phyloP scores from a whole-genome alignment of 2,329 filamentous ascomycete genomes.

The Aspergillus sp. region DNA sequence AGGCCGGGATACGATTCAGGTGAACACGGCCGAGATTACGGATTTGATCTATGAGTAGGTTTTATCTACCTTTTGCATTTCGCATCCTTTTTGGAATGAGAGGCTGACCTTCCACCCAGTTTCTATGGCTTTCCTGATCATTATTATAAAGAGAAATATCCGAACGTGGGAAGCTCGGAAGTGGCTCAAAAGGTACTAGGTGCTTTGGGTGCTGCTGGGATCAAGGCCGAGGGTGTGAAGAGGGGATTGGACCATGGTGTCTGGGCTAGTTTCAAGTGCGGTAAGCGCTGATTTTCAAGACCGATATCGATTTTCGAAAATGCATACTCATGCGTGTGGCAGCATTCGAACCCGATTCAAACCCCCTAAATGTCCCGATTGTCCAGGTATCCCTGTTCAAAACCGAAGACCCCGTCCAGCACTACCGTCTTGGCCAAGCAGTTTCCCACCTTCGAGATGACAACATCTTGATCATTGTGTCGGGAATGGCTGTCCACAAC shows the following conservation, averaged over 20 bases:
- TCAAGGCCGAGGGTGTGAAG: constrained; percentile 51
- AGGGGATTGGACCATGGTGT: constrained; percentile 68
- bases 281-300: constrained; percentile 24
- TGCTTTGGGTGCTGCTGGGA: constrained; percentile 49
- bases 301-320: not conserved
- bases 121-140: constrained; percentile 65
- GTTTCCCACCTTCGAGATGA: constrained; percentile 59
- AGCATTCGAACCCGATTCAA: constrained; percentile 55
- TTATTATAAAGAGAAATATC: constrained; percentile 61
- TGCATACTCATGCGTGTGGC: not conserved
- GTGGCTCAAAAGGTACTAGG: constrained; percentile 53
- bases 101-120: constrained; percentile 23
- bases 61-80: not conserved
- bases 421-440: constrained; percentile 60
- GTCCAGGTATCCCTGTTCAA: constrained; percentile 65
- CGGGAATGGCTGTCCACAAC: constrained; percentile 70
- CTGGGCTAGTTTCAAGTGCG: constrained; percentile 57
- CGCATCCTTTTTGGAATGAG: not conserved
- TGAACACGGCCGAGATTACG: constrained; percentile 58
- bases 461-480: constrained; percentile 59
- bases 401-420: constrained; percentile 55
- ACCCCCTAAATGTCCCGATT: constrained; percentile 58
- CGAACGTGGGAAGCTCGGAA: constrained; percentile 53
- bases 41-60: constrained; percentile 61
- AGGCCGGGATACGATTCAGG: constrained; percentile 46